phyloP scores from a whole-genome alignment of 257 asterid species.

The Jacaranda copaia region DNA sequence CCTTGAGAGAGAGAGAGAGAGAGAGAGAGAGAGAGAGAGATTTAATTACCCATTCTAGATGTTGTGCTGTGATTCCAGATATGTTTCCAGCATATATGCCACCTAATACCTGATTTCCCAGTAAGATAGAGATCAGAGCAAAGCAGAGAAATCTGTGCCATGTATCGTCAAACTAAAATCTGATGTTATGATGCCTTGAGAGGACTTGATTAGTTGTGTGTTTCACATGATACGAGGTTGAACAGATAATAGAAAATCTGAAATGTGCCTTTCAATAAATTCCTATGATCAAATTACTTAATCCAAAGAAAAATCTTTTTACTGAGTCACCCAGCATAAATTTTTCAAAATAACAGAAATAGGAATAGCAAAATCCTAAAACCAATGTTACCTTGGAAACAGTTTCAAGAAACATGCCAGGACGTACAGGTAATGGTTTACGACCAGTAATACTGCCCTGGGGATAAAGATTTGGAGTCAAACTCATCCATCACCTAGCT shows the following conservation, averaged over 20 bases:
- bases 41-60: slow-evolving; percentile 83
- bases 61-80: slow-evolving; percentile 91
- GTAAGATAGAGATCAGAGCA: slow-evolving; percentile 33
- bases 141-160: slow-evolving; percentile 16
- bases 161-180: neutral
- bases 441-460: slow-evolving; percentile 87
- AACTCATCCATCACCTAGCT: slow-evolving; percentile 29
- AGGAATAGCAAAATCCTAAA: slow-evolving; percentile 14
- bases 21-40: slow-evolving; percentile 25
- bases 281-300: neutral
- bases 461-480: slow-evolving; percentile 48
- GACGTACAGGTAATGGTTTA: slow-evolving; percentile 87
- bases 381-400: slow-evolving; percentile 81
- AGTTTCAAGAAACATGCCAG: slow-evolving; percentile 98
- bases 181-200: slow-evolving; percentile 15
- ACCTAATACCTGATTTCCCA: slow-evolving; percentile 77
- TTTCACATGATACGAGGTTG: neutral
- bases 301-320: neutral
- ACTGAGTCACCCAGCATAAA: slow-evolving; percentile 9
- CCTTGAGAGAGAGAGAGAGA: neutral
- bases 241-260: too few species aligned
- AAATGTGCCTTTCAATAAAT: neutral
- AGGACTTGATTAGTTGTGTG: neutral
- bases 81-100: slow-evolving; percentile 81
- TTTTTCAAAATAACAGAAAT: neutral